Conservation (phyloP, 495 filamentous ascomycete species). For the Penicillium bialowiezense region DNA sequence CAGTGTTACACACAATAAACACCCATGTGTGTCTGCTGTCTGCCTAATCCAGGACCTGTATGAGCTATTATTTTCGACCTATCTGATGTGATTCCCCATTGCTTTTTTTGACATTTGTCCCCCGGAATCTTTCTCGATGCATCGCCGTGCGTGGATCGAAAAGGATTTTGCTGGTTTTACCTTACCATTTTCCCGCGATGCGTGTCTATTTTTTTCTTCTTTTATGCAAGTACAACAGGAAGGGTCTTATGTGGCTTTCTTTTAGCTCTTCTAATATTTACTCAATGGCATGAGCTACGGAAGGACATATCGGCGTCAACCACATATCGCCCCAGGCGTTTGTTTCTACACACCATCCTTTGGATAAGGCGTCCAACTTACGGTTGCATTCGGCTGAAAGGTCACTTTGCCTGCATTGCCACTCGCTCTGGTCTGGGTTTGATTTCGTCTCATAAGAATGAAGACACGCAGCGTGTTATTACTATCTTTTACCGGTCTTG, state of each 20-base stretch:
- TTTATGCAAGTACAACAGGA: constrained; percentile 18
- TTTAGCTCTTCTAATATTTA: constrained; percentile 13
- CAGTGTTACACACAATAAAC: constrained; percentile 1
- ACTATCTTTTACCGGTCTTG: constrained; percentile 10
- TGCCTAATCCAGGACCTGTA: background rate
- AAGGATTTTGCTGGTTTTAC: constrained; percentile 26
- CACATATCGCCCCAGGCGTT: constrained; percentile 13
- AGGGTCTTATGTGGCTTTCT: constrained; percentile 15
- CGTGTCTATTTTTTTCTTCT: constrained; percentile 11
- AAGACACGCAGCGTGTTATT: background rate
- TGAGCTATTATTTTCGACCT: constrained; percentile 12
- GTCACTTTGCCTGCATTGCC: constrained; percentile 7
- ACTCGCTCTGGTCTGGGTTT: constrained; percentile 3
- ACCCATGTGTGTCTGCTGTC: constrained; percentile 6
- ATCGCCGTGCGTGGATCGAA: constrained; percentile 29
- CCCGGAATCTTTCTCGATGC: constrained; percentile 19
- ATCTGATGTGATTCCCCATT: constrained; percentile 28
- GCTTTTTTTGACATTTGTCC: constrained; percentile 18
- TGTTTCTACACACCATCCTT: background rate
- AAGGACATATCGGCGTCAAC: constrained; percentile 15
- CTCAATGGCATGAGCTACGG: constrained; percentile 20
- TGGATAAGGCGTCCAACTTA: constrained; percentile 14
- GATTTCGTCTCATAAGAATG: background rate
- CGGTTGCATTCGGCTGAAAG: constrained; percentile 9
- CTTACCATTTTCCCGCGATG: constrained; percentile 14